Evolutionary conservation across 1,139 yeast genomes (phyloP), one percentile per base, ranked within the genome.

Genomic region (Petasospora rhodanensis): DNA sequence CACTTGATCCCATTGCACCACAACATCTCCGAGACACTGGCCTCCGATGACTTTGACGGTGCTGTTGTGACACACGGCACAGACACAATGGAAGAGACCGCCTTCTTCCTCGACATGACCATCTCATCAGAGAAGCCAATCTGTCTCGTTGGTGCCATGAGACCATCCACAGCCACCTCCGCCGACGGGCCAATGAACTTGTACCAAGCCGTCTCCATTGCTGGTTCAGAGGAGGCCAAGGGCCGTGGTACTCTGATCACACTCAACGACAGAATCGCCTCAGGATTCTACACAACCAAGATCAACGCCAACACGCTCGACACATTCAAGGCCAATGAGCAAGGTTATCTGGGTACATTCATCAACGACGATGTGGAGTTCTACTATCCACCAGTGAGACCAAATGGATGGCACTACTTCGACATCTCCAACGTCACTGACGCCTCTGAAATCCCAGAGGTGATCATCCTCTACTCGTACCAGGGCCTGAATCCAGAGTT

Each of bases 121-220:
- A 51, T 73, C 18, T 57, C 64, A 32, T 62, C 74, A 7, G 52
- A 54, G 33, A 70, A 70, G 43, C 79, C 79, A 6, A 64, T 73
- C 24, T 76, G 73, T 13, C 48, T 73, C 50, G 72, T 74, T 49
- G 80, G 80, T 7, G 68, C 75, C 6, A 73, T 73, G 79, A 60
- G 80, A 45, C 80, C 80, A 1, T 64, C 76, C 7, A 70, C 77
- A 11, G 75, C 77, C 6, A 66, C 73, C 14, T 68, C 76, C 4
- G 71, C 76, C 14, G 80, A 73, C 51, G 80, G 80, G 2, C 76
- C 77, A 9, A 72, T 73, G 76, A 73, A 73, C 49, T 58, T 73
- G 35, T 73, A 72, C 50, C 78, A 73, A 47, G 76, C 78, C 2
- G 72, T 72, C 26, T 66, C 67, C 3, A 67, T 73, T 35, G 79